Conservation (phyloP, 2,329 filamentous ascomycete genomes). For the Sporothrix pseudoabietina region DNA sequence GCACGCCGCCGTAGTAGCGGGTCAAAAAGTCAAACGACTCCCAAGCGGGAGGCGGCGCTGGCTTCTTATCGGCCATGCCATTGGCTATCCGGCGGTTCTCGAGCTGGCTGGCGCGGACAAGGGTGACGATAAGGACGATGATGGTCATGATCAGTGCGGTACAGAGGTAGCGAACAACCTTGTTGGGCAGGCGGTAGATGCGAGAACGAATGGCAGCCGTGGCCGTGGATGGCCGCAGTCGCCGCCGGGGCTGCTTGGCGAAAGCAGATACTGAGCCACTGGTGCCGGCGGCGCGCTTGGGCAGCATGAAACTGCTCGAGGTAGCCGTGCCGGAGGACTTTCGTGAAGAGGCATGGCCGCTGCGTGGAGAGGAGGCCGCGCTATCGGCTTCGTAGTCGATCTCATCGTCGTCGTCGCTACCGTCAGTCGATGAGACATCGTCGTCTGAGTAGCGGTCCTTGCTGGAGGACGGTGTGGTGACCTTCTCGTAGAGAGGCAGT, state of each 20-base stretch:
- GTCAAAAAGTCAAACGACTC: conserved; percentile 82
- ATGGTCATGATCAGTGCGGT: conserved; percentile 69
- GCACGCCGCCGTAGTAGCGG: conserved; percentile 86
- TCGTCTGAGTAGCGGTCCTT: conserved; percentile 59
- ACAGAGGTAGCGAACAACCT: conserved; percentile 76
- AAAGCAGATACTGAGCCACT: conserved; percentile 31
- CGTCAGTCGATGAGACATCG: conserved; percentile 51
- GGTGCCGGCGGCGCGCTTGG: conserved; percentile 43
- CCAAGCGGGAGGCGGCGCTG: conserved; percentile 71
- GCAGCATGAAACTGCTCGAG: conserved; percentile 50
- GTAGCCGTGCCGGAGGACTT: conserved; percentile 51
- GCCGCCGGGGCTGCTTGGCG: conserved; percentile 33
- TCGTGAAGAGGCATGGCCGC: conserved; percentile 52
- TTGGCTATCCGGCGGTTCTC: conserved; percentile 65
- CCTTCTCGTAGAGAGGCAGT: conserved; percentile 56
- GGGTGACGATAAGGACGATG: conserved; percentile 72
- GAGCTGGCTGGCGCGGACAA: conserved; percentile 72
- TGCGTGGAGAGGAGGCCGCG: conserved; percentile 47
- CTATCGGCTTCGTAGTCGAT: conserved; percentile 40
- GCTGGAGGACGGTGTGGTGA: conserved; percentile 42
- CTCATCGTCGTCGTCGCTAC: conserved; percentile 43
- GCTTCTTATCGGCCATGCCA: conserved; percentile 60
- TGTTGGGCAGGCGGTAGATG: conserved; percentile 68
- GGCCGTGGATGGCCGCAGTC: conserved; percentile 20
- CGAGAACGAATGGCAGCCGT: conserved; percentile 40